Conservation (phyloP, 495 filamentous ascomycete species). For the Talaromyces trachyspermus region DNA sequence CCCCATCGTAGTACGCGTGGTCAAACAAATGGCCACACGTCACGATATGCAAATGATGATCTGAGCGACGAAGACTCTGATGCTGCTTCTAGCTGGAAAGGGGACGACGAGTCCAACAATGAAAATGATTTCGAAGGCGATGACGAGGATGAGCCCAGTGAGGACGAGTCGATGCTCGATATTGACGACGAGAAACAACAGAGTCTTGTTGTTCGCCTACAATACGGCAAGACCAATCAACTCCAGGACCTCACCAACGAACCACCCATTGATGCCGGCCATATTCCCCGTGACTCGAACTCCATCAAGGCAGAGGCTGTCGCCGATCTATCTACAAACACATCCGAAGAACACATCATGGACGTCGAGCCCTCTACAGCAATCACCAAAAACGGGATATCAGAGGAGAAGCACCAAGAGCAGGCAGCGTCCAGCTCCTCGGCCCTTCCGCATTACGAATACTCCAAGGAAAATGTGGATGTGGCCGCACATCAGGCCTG, state of each 20-base stretch:
- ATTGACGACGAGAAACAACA: conserved; percentile 46
- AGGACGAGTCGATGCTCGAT: conserved; percentile 48
- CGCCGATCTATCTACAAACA: neutral
- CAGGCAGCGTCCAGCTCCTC: neutral
- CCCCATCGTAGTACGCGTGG: conserved; percentile 24
- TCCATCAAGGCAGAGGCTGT: neutral
- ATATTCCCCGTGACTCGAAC: neutral
- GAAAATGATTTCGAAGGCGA: conserved; percentile 54
- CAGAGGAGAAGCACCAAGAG: neutral
- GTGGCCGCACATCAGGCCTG: neutral
- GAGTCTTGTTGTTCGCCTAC: conserved; percentile 62
- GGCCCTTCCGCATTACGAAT: neutral
- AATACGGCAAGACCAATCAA: conserved; percentile 33
- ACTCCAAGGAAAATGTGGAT: conserved; percentile 5
- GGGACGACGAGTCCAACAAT: conserved; percentile 67
- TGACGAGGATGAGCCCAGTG: conserved; percentile 52
- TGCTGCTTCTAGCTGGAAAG: conserved; percentile 47
- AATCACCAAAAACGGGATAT: neutral
- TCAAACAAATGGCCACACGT: conserved; percentile 38
- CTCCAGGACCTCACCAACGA: neutral
- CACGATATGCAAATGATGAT: conserved; percentile 52
- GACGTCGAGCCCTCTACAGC: neutral
- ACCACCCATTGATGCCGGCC: neutral
- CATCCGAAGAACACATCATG: neutral
- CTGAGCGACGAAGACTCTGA: conserved; percentile 57